Evolutionary conservation across 768 basidiomycete species (phyloP).

Genomic region (Lanmaoa pseudosensibilis): DNA sequence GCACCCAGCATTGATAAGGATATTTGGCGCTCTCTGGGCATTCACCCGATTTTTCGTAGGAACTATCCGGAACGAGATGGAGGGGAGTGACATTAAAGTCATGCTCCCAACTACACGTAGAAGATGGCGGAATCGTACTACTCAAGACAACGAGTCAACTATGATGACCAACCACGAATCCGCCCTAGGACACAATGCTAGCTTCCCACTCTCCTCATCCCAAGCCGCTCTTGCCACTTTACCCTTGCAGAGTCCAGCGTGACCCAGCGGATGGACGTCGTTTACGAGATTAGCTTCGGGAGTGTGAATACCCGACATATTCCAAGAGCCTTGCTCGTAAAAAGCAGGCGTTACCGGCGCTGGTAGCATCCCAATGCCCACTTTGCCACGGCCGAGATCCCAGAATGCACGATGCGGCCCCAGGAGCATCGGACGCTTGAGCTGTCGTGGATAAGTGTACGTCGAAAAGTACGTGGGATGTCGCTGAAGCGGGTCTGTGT

Average conservation of each 20-base stretch:
- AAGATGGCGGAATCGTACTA: no score
- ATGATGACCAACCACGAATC: no score
- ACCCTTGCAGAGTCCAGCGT: not conserved
- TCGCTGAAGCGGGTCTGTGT: not conserved
- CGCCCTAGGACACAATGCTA: no score
- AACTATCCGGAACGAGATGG: no score
- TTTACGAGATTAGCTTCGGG: not conserved
- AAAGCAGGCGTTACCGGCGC: not conserved
- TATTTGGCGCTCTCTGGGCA: no score
- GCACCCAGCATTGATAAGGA: no score
- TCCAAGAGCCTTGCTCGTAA: no score
- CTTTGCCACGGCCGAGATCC: not conserved
- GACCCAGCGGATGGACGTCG: not conserved
- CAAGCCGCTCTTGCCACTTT: not conserved
- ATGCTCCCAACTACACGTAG: no score
- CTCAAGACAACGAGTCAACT: no score
- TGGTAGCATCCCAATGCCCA: not conserved
- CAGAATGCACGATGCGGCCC: not conserved
- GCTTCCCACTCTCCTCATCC: no score
- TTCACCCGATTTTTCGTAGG: no score
- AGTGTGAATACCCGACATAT: not conserved
- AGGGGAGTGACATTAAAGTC: no score
- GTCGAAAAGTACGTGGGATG: slow-evolving; percentile 18
- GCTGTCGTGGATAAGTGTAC: slow-evolving; percentile 1
- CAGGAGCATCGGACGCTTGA: not conserved